Evolutionary conservation across 805 yeast genomes (phyloP), one percentile per base, ranked within the genome.

Genomic region (Metschnikowia noctiluminum): DNA sequence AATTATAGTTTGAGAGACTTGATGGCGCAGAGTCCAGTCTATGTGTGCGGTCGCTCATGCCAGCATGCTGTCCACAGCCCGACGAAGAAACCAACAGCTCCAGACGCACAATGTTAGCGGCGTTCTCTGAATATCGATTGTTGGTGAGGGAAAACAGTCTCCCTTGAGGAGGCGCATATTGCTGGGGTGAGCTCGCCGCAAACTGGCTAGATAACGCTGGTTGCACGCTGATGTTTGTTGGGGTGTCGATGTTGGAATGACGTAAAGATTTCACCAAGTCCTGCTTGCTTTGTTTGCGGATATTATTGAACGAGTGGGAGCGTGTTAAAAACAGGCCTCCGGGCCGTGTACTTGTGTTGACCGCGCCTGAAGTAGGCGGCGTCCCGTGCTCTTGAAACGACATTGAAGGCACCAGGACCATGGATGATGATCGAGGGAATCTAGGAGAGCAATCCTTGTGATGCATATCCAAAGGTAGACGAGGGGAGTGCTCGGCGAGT

Each of bases 231-330:
- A 65, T 54, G 41, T 64, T 65, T 10, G 69, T 63, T 31, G 66
- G 62, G 7, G 62, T 64, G 45, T 65, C 68, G 31, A 50, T 41
- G 27, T 51, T 57, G 39, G 50, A 57, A n/a, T 60, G 41, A 9
- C 71, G 57, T 39, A 65, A 49, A 26, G 56, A 56, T 32, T 58
- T 54, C 27, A 54, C 64, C 54, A 65, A 54, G 41, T 57, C 55
- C 42, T 49, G 48, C 46, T 56, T 59, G 43, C 45, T 41, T 37
- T 46, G 42, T 28, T 39, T 38, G 40, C 60, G 56, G 34, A 55
- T 46, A 38, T 56, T 61, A 48, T 47, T 61, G 54, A 61, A 45
- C 8, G 61, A 53, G 13, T 42, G 55, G 7, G 60, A 52, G 31
- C 53, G 37, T 12, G 30, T 48, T 34, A 51, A 15, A 15, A 30